These are phyloP conservation scores for Solanum hybrid DNA, from an alignment of 305 asterid species.

Conservation along the genomic window DNA sequence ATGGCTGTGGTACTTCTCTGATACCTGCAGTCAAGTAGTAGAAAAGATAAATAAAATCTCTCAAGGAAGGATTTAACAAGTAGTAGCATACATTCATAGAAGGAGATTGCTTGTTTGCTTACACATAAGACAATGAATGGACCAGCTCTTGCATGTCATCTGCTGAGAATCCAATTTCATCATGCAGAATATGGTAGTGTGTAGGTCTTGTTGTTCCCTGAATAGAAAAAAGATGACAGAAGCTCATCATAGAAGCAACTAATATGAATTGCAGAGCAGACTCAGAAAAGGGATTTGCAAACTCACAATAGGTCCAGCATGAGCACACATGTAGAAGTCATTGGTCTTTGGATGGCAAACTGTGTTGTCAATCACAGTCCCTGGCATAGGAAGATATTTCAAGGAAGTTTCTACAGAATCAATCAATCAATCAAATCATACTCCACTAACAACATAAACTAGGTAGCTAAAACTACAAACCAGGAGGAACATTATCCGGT, in stretches of 20 bases:
- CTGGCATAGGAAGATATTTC: constrained; percentile 17
- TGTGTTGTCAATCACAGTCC: constrained; percentile 54
- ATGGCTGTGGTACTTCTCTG: constrained; percentile 75
- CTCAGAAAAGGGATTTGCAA: not conserved
- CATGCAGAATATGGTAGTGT: constrained; percentile 59
- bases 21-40: constrained; percentile 33
- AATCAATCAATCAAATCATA: not conserved
- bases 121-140: constrained; percentile 66
- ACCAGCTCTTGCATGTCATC: constrained; percentile 70
- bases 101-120: constrained; percentile 10
- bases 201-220: constrained; percentile 77
- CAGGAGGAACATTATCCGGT: constrained; percentile 61
- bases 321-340: constrained; percentile 72
- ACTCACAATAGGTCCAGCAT: constrained; percentile 71
- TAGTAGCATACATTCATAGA: not conserved
- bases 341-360: constrained; percentile 53
- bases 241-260: not conserved
- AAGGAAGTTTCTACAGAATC: not conserved
- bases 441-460: not conserved
- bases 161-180: constrained; percentile 53
- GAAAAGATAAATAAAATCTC: not conserved
- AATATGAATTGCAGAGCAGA: not conserved
- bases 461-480: constrained; percentile 17
- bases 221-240: not conserved
- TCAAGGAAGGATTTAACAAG: not conserved